Evolutionary conservation across 2,329 filamentous ascomycete species (phyloP).

Genomic region (Plenodomus tracheiphilus): DNA sequence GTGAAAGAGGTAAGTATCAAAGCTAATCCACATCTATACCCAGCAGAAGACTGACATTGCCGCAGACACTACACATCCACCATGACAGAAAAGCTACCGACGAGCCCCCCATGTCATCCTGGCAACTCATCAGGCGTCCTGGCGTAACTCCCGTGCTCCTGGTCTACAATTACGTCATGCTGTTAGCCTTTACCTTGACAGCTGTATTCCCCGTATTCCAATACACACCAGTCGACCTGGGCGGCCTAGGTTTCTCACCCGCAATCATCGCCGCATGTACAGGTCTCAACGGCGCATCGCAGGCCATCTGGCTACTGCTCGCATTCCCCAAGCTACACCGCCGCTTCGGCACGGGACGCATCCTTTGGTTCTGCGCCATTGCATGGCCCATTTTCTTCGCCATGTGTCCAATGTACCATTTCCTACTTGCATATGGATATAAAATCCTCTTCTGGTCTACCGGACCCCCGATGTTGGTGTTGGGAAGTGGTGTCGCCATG

Average conservation of each 20-base stretch:
- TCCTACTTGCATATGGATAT: constrained; percentile 56
- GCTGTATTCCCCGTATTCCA: constrained; percentile 70
- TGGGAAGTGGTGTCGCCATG: constrained; percentile 69
- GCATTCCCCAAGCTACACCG: constrained; percentile 70
- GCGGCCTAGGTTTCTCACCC: constrained; percentile 67
- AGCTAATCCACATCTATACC: neutral
- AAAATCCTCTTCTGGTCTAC: constrained; percentile 61
- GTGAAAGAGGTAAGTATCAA: constrained; percentile 58
- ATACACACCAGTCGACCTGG: constrained; percentile 64
- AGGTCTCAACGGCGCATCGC: constrained; percentile 64
- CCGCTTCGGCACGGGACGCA: constrained; percentile 66
- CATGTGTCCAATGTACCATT: constrained; percentile 57
- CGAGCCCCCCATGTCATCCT: constrained; percentile 49
- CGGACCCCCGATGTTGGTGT: constrained; percentile 48
- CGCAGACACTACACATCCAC: constrained; percentile 38
- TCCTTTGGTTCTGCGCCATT: constrained; percentile 62
- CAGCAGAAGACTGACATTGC: constrained; percentile 1
- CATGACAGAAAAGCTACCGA: constrained; percentile 18
- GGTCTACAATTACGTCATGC: constrained; percentile 66
- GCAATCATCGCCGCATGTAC: constrained; percentile 69
- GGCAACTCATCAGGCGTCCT: constrained; percentile 62
- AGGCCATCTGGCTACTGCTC: constrained; percentile 72
- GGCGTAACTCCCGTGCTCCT: constrained; percentile 69
- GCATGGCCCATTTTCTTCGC: constrained; percentile 68
- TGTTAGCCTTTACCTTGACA: constrained; percentile 73